Evolutionary conservation across 177 flowering plant species (phyloP).

Genomic region (Vitis hybrid): DNA sequence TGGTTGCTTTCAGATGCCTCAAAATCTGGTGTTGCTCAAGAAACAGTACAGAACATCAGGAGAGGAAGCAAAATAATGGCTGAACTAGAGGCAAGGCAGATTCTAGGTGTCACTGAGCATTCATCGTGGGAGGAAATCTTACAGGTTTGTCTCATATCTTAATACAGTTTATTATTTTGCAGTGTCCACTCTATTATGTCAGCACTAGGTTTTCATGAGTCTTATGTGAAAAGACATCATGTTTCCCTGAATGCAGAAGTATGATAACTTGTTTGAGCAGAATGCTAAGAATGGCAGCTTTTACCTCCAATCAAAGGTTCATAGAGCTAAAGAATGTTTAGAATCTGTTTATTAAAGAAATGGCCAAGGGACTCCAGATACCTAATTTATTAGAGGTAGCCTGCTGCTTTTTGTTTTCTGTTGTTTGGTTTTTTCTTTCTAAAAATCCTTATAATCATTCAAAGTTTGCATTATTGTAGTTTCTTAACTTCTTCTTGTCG

Average conservation of each 20-base stretch:
- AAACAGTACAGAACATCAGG: conserved; percentile 52
- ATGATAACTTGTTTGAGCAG: conserved; percentile 31
- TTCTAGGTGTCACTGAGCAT: conserved; percentile 60
- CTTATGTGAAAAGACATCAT: no score
- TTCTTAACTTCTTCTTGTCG: no score
- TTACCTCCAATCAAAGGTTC: conserved; percentile 43
- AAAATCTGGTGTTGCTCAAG: conserved; percentile 77
- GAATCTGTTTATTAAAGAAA: conserved; percentile 18
- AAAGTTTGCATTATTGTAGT: no score
- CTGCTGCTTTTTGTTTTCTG: no score
- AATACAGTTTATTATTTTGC: neutral
- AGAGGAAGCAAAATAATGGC: conserved; percentile 57
- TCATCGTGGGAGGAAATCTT: conserved; percentile 64
- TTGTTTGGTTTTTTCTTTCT: no score
- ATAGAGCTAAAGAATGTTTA: conserved; percentile 39
- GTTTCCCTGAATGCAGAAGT: conserved; percentile 21
- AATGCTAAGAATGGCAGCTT: conserved; percentile 37
- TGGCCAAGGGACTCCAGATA: conserved; percentile 6
- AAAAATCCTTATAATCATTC: no score
- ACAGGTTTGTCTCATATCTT: conserved; percentile 28
- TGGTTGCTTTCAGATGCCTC: conserved; percentile 60
- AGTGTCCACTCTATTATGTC: no score
- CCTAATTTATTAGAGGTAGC: no score
- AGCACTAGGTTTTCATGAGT: no score
- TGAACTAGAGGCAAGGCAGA: conserved; percentile 67